A percentile compares a stretch with the other conserved stretches of the same genome.
These are phyloP conservation scores for Lachancea fermentati DNA, from an alignment of 805 yeast species.

Conservation along the genomic window DNA sequence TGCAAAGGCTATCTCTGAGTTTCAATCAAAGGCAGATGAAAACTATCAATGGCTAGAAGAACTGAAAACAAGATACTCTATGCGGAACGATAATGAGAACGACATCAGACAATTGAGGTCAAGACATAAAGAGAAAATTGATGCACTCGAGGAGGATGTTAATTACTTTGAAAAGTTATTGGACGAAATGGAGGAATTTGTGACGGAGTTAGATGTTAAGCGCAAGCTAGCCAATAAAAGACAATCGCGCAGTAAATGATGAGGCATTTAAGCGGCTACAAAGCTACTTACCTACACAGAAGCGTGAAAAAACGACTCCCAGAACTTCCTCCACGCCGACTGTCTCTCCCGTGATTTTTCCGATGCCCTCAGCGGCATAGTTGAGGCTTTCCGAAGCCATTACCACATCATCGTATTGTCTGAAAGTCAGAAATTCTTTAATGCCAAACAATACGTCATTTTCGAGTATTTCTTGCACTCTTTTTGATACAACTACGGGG, in stretches of 20 bases:
- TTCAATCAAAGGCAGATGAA: slow-evolving; percentile 18
- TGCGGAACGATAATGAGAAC: slow-evolving; percentile 20
- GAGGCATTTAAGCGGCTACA: background rate
- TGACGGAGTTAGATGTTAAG: slow-evolving; percentile 48
- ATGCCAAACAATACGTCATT: slow-evolving; percentile 76
- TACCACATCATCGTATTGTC: slow-evolving; percentile 58
- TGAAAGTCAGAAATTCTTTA: slow-evolving; percentile 50
- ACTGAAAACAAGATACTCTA: slow-evolving; percentile 15
- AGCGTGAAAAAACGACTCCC: slow-evolving; percentile 85
- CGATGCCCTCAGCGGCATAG: slow-evolving; percentile 78
- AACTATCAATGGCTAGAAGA: slow-evolving; percentile 23
- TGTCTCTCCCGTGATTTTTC: slow-evolving; percentile 84
- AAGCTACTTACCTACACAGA: slow-evolving; percentile 82
- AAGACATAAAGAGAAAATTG: slow-evolving; percentile 17
- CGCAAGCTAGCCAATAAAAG: slow-evolving; percentile 21
- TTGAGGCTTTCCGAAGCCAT: slow-evolving; percentile 73
- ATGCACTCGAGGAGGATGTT: slow-evolving; percentile 33
- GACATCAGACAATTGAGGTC: slow-evolving; percentile 30
- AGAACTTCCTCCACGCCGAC: slow-evolving; percentile 86
- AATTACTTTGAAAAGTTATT: slow-evolving; percentile 41
- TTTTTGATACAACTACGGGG: slow-evolving; percentile 66
- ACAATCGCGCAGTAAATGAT: slow-evolving; percentile 9
- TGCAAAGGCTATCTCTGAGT: slow-evolving; percentile 25
- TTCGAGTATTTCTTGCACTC: slow-evolving; percentile 69
- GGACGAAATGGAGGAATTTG: slow-evolving; percentile 57